Percentiles rank a stretch among this genome's conserved stretches.
Evolutionary conservation across 75 land plant genomes (phyloP).

Genomic region (Adiantum capillusveneris): DNA sequence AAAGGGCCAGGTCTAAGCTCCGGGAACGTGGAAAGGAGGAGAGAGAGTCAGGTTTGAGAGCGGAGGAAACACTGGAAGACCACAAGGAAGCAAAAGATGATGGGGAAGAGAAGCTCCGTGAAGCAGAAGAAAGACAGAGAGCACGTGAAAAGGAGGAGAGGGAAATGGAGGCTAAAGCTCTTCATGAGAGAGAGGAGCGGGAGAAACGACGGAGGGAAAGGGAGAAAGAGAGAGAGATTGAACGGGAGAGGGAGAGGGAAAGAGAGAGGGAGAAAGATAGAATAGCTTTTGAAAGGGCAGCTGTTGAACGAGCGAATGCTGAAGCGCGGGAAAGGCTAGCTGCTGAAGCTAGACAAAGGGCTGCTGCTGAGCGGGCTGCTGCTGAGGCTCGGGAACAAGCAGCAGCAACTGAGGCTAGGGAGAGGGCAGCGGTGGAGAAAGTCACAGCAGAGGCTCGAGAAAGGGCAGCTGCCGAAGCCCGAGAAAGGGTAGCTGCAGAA

Average conservation of each 20-base stretch:
- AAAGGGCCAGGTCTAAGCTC: constrained; percentile 66
- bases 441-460: constrained; percentile 36
- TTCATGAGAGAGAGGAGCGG: constrained; percentile 37
- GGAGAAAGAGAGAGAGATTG: constrained; percentile 31
- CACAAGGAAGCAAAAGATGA: constrained; percentile 32
- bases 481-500: constrained; percentile 64
- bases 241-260: neutral
- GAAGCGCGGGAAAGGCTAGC: constrained; percentile 62
- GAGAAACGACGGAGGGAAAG: constrained; percentile 34
- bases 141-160: constrained; percentile 23
- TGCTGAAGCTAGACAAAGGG: constrained; percentile 47
- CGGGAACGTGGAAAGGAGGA: constrained; percentile 50
- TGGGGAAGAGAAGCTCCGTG: constrained; percentile 23
- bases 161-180: constrained; percentile 35
- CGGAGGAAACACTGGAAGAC: constrained; percentile 32
- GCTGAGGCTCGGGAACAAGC: constrained; percentile 39
- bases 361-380: constrained; percentile 47
- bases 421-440: constrained; percentile 43
- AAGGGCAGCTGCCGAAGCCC: constrained; percentile 40
- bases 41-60: constrained; percentile 28
- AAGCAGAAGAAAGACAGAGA: constrained; percentile 33
- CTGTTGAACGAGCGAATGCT: constrained; percentile 19
- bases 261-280: constrained; percentile 11
- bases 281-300: constrained; percentile 15
- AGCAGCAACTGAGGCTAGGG: constrained; percentile 55